Conservation (phyloP, 495 filamentous ascomycete genomes). For the Clohesyomyces aquaticus region DNA sequence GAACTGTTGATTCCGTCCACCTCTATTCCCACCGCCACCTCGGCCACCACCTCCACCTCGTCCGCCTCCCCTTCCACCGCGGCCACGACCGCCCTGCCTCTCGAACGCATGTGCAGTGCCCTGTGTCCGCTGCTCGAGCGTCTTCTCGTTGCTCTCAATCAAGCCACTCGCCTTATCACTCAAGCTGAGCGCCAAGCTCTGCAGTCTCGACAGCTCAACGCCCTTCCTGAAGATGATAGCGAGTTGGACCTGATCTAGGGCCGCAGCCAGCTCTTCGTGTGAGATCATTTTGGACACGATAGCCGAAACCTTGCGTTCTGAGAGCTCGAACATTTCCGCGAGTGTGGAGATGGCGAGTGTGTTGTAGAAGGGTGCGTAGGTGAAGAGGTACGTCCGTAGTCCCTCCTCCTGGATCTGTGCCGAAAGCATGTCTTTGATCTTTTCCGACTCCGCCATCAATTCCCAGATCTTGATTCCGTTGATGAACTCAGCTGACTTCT, state of each 20-base stretch:
- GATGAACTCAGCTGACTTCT: slow-evolving; percentile 89
- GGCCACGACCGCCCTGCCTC: slow-evolving; percentile 75
- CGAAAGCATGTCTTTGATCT: slow-evolving; percentile 94
- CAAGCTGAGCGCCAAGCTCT: slow-evolving; percentile 90
- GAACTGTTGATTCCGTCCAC: slow-evolving; percentile 64
- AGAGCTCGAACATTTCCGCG: slow-evolving; percentile 92
- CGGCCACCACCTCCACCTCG: slow-evolving; percentile 62
- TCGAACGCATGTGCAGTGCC: slow-evolving; percentile 95
- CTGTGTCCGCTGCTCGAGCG: slow-evolving; percentile 93
- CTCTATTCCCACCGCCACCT: slow-evolving; percentile 45
- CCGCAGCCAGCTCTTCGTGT: slow-evolving; percentile 94
- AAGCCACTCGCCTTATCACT: slow-evolving; percentile 94
- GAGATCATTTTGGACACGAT: slow-evolving; percentile 99
- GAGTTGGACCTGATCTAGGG: slow-evolving; percentile 95
- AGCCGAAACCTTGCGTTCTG: slow-evolving; percentile 85
- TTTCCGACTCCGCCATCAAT: slow-evolving; percentile 82
- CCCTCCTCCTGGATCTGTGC: slow-evolving; percentile 99
- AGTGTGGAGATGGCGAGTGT: slow-evolving; percentile 85
- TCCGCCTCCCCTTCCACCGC: slow-evolving; percentile 61
- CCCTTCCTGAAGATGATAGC: slow-evolving; percentile 99
- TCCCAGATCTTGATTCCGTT: slow-evolving; percentile 99
- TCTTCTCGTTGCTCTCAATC: slow-evolving; percentile 96
- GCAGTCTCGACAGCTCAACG: slow-evolving; percentile 92
- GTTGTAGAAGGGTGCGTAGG: slow-evolving; percentile 98
- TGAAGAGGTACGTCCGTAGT: slow-evolving; percentile 97